These are phyloP conservation scores for Pleurotus pulmonarius DNA, from an alignment of 768 basidiomycete genomes.

Conservation along the genomic window DNA sequence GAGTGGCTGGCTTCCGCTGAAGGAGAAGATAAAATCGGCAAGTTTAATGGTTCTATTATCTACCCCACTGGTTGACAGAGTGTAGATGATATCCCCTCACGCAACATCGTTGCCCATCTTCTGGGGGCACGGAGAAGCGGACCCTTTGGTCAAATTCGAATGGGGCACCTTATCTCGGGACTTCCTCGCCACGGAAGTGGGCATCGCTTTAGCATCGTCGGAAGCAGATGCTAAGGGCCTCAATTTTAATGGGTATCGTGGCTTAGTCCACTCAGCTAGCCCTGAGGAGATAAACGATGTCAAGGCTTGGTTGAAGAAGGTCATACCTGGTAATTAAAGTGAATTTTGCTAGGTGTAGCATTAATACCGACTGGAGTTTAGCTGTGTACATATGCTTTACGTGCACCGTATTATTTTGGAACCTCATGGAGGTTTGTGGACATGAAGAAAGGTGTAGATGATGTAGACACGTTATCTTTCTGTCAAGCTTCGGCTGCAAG, in stretches of 20 bases:
- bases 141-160: constrained; percentile 12
- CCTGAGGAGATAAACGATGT: constrained; percentile 15
- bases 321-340: constrained; percentile 11
- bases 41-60: constrained; percentile 3
- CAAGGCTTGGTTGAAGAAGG: constrained; percentile 13
- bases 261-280: constrained; percentile 11
- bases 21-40: constrained; percentile 35
- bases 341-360: neutral
- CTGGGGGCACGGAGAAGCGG: constrained; percentile 19
- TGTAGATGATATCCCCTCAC: constrained; percentile 14
- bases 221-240: constrained; percentile 9
- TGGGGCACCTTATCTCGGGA: constrained; percentile 11
- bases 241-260: constrained; percentile 11
- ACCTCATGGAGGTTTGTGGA: constrained; percentile 1
- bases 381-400: neutral
- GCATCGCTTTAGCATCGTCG: constrained; percentile 6
- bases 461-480: too few species aligned
- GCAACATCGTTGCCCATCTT: constrained; percentile 15
- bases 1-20: constrained; percentile 41
- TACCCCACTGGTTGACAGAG: neutral
- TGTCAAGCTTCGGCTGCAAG: too few species aligned
- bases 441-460: too few species aligned
- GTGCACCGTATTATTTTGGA: constrained; percentile 1
- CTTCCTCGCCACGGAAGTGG: constrained; percentile 15
- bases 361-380: neutral